A percentile compares a stretch with the other conserved stretches of the same genome.
Evolutionary conservation across 2,329 filamentous ascomycete genomes (phyloP).

Genomic region (Stachybotrys chartarum): DNA sequence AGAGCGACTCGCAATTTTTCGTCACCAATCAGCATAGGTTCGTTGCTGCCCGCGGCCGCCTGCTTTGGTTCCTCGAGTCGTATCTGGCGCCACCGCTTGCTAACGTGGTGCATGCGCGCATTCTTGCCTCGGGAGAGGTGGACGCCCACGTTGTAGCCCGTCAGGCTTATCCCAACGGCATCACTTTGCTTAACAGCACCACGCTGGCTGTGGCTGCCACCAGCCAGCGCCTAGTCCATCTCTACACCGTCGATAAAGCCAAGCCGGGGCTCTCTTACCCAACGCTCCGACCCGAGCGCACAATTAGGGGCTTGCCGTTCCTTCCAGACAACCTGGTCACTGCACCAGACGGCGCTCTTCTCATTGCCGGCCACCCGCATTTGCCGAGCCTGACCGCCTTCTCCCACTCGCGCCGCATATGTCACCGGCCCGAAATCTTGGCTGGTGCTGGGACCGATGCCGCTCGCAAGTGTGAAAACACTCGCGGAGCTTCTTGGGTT

Average conservation of each 20-base stretch:
- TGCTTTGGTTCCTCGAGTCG: slow-evolving; percentile 25
- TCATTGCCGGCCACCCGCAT: slow-evolving; percentile 33
- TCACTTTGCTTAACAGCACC: slow-evolving; percentile 29
- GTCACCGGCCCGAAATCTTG: slow-evolving; percentile 20
- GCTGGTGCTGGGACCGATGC: slow-evolving; percentile 9
- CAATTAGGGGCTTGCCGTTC: slow-evolving; percentile 21
- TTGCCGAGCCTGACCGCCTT: slow-evolving; percentile 22
- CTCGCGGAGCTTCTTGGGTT: slow-evolving; percentile 18
- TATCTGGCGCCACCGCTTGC: slow-evolving; percentile 23
- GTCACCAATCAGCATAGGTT: slow-evolving; percentile 35
- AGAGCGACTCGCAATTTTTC: slow-evolving; percentile 27
- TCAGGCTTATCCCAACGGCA: slow-evolving; percentile 33
- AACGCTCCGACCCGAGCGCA: slow-evolving; percentile 7
- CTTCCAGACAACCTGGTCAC: slow-evolving; percentile 32
- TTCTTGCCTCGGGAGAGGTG: slow-evolving; percentile 5
- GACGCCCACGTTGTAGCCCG: slow-evolving; percentile 21
- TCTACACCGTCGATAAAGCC: slow-evolving; percentile 16
- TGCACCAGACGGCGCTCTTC: slow-evolving; percentile 17
- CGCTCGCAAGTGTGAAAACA: background rate
- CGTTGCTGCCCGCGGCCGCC: slow-evolving; percentile 10
- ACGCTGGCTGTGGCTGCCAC: slow-evolving; percentile 31
- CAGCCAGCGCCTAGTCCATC: slow-evolving; percentile 15
- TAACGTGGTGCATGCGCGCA: slow-evolving; percentile 26
- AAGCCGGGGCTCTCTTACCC: background rate
- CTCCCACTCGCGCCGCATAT: slow-evolving; percentile 22